phyloP scores from a whole-genome alignment of 805 yeast species.

The Saturnispora gosingensis region DNA sequence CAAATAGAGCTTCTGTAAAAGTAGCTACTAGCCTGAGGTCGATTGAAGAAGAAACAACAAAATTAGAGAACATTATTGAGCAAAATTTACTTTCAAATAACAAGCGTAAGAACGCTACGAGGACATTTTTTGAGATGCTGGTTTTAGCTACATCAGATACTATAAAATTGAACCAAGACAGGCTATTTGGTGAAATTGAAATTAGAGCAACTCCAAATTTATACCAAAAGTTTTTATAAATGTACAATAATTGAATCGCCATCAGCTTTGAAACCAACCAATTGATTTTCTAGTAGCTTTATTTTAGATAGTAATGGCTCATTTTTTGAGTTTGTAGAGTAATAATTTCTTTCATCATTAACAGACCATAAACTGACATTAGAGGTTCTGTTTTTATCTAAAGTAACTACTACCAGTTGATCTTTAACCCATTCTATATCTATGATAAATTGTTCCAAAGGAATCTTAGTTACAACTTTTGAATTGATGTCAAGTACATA shows the following conservation, averaged over 20 bases:
- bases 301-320: neutral
- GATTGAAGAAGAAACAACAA: conserved; percentile 10
- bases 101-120: conserved; percentile 52
- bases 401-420: neutral
- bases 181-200: conserved; percentile 50
- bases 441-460: neutral
- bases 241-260: neutral
- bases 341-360: neutral
- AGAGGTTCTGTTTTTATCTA: neutral
- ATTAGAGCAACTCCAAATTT: conserved; percentile 26
- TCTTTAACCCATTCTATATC: conserved; percentile 2
- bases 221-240: conserved; percentile 15
- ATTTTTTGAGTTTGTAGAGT: neutral
- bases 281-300: neutral
- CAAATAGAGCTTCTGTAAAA: conserved; percentile 42
- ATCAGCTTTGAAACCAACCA: neutral
- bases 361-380: neutral
- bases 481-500: conserved; percentile 3
- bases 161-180: conserved; percentile 49
- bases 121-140: conserved; percentile 71
- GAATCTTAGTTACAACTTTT: neutral
- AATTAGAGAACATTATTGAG: conserved; percentile 30
- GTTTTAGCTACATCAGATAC: conserved; percentile 76
- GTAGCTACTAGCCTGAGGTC: conserved; percentile 40
- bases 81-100: conserved; percentile 29